These are phyloP conservation scores for Amphibolis antarctica DNA, from an alignment of 106 monocot species.

Conservation along the genomic window DNA sequence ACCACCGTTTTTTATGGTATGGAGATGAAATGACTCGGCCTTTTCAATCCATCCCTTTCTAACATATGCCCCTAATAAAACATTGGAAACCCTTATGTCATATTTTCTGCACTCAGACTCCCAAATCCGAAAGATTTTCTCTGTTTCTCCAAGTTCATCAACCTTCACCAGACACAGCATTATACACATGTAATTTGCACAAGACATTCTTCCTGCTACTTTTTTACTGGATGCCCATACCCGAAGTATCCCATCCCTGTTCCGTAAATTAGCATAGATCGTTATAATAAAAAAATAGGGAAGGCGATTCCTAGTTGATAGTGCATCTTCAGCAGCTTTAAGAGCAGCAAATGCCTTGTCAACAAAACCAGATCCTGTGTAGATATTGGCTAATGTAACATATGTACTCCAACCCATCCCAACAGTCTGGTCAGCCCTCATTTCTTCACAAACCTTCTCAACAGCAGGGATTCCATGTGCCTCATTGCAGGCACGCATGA, in stretches of 20 bases:
- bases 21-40: slow-evolving; percentile 46
- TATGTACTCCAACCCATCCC: slow-evolving; percentile 78
- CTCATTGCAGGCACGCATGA: slow-evolving; percentile 52
- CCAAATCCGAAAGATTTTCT: slow-evolving; percentile 47
- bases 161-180: slow-evolving; percentile 58
- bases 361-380: slow-evolving; percentile 18
- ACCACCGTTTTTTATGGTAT: slow-evolving; percentile 46
- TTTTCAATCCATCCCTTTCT: slow-evolving; percentile 60
- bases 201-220: slow-evolving; percentile 45
- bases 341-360: slow-evolving; percentile 41
- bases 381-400: slow-evolving; percentile 55
- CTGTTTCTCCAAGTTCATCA: slow-evolving; percentile 47
- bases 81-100: slow-evolving; percentile 64
- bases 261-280: slow-evolving; percentile 42
- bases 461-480: slow-evolving; percentile 28
- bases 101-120: slow-evolving; percentile 55
- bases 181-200: slow-evolving; percentile 55
- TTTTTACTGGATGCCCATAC: slow-evolving; percentile 68
- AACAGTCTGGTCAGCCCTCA: slow-evolving; percentile 42
- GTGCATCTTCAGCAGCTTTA: slow-evolving; percentile 42
- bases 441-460: slow-evolving; percentile 50
- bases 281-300: slow-evolving; percentile 83
- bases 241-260: slow-evolving; percentile 40
- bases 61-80: slow-evolving; percentile 67
- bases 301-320: slow-evolving; percentile 44